These are phyloP conservation scores for Ascochyta fabae DNA, from an alignment of 2,329 filamentous ascomycete species.

Conservation along the genomic window DNA sequence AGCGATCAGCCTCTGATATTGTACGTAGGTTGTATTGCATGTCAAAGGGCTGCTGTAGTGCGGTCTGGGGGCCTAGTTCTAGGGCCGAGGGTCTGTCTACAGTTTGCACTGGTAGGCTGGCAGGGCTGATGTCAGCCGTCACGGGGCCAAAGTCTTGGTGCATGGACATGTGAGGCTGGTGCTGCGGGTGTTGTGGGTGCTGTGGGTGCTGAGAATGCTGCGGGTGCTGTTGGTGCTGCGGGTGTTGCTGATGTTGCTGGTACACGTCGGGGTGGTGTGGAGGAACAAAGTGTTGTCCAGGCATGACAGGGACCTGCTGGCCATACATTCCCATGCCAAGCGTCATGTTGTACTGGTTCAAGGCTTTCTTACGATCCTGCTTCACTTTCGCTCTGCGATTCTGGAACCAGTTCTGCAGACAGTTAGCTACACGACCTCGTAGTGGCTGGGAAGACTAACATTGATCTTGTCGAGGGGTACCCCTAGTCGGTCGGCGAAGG, in stretches of 20 bases:
- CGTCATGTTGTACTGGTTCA: slow-evolving; percentile 47
- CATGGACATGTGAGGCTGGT: slow-evolving; percentile 36
- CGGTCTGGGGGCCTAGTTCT: slow-evolving; percentile 40
- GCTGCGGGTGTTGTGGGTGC: slow-evolving; percentile 23
- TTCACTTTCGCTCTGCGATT: slow-evolving; percentile 61
- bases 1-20: slow-evolving; percentile 42
- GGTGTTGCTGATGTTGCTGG: slow-evolving; percentile 10
- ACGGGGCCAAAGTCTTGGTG: slow-evolving; percentile 37
- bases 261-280: slow-evolving; percentile 17
- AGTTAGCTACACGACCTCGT: slow-evolving; percentile 36
- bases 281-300: slow-evolving; percentile 22
- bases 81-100: slow-evolving; percentile 41
- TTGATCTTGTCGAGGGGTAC: slow-evolving; percentile 62
- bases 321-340: slow-evolving; percentile 33
- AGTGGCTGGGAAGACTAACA: slow-evolving; percentile 46
- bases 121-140: slow-evolving; percentile 46
- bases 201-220: slow-evolving; percentile 7
- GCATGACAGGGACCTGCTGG: slow-evolving; percentile 33
- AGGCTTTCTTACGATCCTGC: slow-evolving; percentile 58
- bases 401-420: slow-evolving; percentile 60
- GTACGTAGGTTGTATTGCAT: slow-evolving; percentile 44
- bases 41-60: slow-evolving; percentile 43
- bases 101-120: slow-evolving; percentile 41
- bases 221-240: slow-evolving; percentile 5
- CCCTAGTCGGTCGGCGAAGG: slow-evolving; percentile 55